A percentile compares a stretch with the other conserved stretches of the same genome.
These are phyloP conservation scores for Coemansia sp. DNA, from an alignment of 192 early-diverging fungal genomes.

Conservation along the genomic window DNA sequence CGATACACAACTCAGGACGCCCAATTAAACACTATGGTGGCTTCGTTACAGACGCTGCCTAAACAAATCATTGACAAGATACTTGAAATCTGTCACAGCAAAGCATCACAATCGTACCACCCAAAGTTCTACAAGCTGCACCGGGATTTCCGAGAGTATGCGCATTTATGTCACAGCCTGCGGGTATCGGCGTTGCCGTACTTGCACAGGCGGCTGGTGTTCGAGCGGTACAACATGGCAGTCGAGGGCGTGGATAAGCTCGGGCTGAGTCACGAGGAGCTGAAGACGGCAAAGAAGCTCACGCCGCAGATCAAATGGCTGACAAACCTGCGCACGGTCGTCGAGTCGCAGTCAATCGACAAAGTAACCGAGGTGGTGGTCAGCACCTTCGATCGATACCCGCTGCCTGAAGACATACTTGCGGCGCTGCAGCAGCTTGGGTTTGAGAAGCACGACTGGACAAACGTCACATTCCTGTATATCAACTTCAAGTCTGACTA, in stretches of 20 bases:
- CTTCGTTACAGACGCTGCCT: slow-evolving; percentile 33
- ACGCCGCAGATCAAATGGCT: slow-evolving; percentile 20
- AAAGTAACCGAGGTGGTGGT: slow-evolving; percentile 18
- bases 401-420: slow-evolving; percentile 26
- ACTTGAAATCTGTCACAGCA: slow-evolving; percentile 20
- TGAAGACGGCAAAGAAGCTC: slow-evolving; percentile 20
- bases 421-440: slow-evolving; percentile 15
- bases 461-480: slow-evolving; percentile 12
- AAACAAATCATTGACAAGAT: slow-evolving; percentile 32
- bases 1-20: too few species aligned
- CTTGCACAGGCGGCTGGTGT: slow-evolving; percentile 21
- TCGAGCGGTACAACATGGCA: slow-evolving; percentile 36
- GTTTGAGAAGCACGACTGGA: slow-evolving; percentile 19
- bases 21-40: slow-evolving; percentile 4
- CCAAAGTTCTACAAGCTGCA: slow-evolving; percentile 28
- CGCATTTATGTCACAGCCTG: slow-evolving; percentile 20
- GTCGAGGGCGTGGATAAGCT: slow-evolving; percentile 17
- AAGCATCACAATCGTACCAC: slow-evolving; percentile 9
- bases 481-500: slow-evolving; percentile 30
- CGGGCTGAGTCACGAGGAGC: slow-evolving; percentile 20
- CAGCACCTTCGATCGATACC: slow-evolving; percentile 28
- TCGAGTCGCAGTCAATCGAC: background rate
- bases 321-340: slow-evolving; percentile 18
- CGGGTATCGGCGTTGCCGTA: slow-evolving; percentile 18
- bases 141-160: slow-evolving; percentile 11